phyloP scores from a whole-genome alignment of 2,329 filamentous ascomycete species.

The Fusarium brachygibbosum region DNA sequence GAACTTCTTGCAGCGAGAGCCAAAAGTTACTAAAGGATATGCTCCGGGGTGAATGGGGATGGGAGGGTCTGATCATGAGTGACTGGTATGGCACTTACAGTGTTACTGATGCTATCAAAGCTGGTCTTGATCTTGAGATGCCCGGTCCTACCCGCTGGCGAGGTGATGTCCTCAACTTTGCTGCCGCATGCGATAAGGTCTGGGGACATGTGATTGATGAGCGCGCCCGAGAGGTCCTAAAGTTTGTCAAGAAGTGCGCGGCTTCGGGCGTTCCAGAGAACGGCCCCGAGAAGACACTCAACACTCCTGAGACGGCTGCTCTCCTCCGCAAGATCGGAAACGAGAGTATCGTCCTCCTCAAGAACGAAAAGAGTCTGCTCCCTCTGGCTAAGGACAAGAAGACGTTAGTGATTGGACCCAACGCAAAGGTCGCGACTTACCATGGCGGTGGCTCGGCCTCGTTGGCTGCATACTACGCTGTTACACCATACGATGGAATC shows the following conservation, averaged over 20 bases:
- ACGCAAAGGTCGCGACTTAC: constrained; percentile 68
- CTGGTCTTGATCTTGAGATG: constrained; percentile 72
- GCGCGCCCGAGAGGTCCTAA: constrained; percentile 69
- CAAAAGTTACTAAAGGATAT: constrained; percentile 63
- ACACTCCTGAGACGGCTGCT: constrained; percentile 73
- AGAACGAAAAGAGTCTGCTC: constrained; percentile 75
- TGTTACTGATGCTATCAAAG: constrained; percentile 63
- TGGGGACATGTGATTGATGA: constrained; percentile 68
- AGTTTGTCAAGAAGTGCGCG: constrained; percentile 70
- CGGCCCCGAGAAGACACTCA: constrained; percentile 65
- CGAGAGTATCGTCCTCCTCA: constrained; percentile 79
- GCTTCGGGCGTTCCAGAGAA: constrained; percentile 67
- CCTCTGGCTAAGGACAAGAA: constrained; percentile 74
- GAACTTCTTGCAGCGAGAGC: constrained; percentile 68
- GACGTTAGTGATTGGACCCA: constrained; percentile 69
- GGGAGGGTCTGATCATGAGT: constrained; percentile 69
- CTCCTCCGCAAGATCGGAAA: constrained; percentile 75
- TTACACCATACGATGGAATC: constrained; percentile 81
- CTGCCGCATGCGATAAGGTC: constrained; percentile 69
- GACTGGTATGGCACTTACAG: constrained; percentile 72
- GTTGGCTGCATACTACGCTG: constrained; percentile 72
- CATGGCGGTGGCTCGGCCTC: constrained; percentile 77
- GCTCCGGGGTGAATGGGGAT: constrained; percentile 69
- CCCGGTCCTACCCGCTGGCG: constrained; percentile 67
- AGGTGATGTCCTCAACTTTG: constrained; percentile 65